phyloP scores from a whole-genome alignment of 805 yeast species.

The Saccharomyces paradoxus region DNA sequence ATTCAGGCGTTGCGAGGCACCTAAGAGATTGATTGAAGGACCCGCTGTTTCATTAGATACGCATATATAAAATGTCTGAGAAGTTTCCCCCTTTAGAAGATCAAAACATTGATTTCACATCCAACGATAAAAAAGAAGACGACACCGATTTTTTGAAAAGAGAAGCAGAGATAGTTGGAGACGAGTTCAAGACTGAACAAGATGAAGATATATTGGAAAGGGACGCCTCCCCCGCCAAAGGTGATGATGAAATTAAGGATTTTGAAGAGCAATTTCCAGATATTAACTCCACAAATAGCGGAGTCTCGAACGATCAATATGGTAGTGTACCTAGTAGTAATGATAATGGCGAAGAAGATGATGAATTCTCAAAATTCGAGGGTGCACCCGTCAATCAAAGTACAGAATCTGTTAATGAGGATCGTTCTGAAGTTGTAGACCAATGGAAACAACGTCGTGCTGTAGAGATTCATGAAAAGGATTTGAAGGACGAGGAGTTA shows the following conservation, averaged over 20 bases:
- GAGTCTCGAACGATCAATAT: constrained; percentile 14
- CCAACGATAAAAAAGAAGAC: constrained; percentile 24
- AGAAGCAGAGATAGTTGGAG: constrained; percentile 61
- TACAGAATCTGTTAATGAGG: constrained; percentile 11
- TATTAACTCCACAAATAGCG: constrained; percentile 2
- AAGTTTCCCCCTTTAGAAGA: constrained; percentile 67
- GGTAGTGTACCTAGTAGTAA: constrained; percentile 3
- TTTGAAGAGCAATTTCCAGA: constrained; percentile 62
- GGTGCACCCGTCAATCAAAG: constrained; percentile 17
- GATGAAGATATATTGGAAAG: constrained; percentile 41
- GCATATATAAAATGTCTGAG: constrained; percentile 46
- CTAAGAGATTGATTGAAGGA: neutral
- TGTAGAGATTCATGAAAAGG: constrained; percentile 72
- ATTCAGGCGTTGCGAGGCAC: neutral
- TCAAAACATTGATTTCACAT: constrained; percentile 28
- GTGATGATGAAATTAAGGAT: constrained; percentile 41
- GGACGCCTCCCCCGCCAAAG: constrained; percentile 11
- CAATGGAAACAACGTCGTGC: constrained; percentile 82
- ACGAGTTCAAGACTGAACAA: constrained; percentile 59
- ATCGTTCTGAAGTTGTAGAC: constrained; percentile 37
- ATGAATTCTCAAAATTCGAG: constrained; percentile 32
- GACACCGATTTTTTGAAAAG: constrained; percentile 56
- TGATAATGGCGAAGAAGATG: constrained; percentile 32
- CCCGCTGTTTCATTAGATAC: neutral
- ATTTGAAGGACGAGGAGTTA: constrained; percentile 56